phyloP scores from a whole-genome alignment of 352 stramenopile species.

The Phytopythium montanum region DNA sequence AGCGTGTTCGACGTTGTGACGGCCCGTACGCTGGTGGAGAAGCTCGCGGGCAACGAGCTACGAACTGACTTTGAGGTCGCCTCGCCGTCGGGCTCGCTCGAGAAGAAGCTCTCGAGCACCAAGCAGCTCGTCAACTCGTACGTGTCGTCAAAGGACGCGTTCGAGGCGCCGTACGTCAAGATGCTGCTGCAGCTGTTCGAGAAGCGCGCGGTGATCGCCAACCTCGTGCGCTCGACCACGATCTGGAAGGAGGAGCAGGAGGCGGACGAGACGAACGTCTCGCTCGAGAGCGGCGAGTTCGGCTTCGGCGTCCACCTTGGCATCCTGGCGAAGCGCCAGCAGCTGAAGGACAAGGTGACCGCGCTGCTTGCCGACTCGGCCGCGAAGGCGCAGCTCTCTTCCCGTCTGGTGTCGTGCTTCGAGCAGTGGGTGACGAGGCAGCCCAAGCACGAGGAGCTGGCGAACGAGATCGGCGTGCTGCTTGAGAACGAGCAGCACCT shows the following conservation, averaged over 20 bases:
- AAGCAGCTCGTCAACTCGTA: constrained; percentile 51
- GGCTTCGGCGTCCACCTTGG: constrained; percentile 69
- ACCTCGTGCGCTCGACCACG: constrained; percentile 62
- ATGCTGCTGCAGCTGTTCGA: constrained; percentile 79
- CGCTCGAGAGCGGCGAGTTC: constrained; percentile 66
- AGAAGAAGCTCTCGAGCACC: constrained; percentile 20
- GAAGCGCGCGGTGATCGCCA: constrained; percentile 63
- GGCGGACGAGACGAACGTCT: constrained; percentile 22
- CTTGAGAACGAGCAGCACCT: constrained; percentile 58
- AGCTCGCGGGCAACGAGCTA: constrained; percentile 55
- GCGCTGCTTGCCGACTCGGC: constrained; percentile 28
- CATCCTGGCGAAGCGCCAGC: constrained; percentile 63
- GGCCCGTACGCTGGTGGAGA: constrained; percentile 66
- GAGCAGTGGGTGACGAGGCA: constrained; percentile 44
- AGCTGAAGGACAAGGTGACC: constrained; percentile 63
- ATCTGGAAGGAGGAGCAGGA: constrained; percentile 64
- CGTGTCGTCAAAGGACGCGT: constrained; percentile 51
- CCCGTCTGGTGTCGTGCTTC: constrained; percentile 47
- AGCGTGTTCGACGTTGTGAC: constrained; percentile 85
- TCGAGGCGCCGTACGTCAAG: constrained; percentile 74
- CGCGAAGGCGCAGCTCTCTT: constrained; percentile 25
- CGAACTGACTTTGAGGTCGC: constrained; percentile 73
- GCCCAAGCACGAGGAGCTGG: constrained; percentile 52
- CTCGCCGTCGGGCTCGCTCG: constrained; percentile 18
- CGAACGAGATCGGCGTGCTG: constrained; percentile 60